Conservation (phyloP, 2,329 filamentous ascomycete species). For the Penicillium frequentans region DNA sequence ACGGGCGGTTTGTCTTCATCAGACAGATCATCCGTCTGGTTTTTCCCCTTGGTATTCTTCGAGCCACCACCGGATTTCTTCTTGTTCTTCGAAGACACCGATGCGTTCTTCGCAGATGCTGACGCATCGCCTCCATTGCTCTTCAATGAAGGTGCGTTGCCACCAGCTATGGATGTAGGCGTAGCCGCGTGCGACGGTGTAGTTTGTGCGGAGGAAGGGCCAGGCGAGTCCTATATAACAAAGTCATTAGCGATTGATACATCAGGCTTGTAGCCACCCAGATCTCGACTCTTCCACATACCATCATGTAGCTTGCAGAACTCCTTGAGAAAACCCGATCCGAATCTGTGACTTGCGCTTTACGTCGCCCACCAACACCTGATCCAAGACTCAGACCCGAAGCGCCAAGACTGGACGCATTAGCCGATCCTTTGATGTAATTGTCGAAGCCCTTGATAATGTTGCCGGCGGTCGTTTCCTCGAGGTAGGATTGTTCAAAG, state of each 20-base stretch:
- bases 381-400: constrained; percentile 33
- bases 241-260: not conserved
- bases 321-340: constrained; percentile 52
- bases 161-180: constrained; percentile 40
- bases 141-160: constrained; percentile 27
- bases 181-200: constrained; percentile 50
- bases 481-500: constrained; percentile 84
- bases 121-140: constrained; percentile 21
- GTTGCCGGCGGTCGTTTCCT: constrained; percentile 84
- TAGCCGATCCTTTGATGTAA: constrained; percentile 85
- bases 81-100: constrained; percentile 40
- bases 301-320: constrained; percentile 50
- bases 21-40: constrained; percentile 32
- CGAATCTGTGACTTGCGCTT: constrained; percentile 45
- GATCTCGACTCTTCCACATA: constrained; percentile 18
- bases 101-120: constrained; percentile 16
- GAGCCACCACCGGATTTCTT: constrained; percentile 39
- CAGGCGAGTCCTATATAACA: constrained; percentile 39
- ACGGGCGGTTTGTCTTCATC: constrained; percentile 41
- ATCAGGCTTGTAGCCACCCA: not conserved
- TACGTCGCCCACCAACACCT: constrained; percentile 36
- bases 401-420: constrained; percentile 42
- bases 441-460: constrained; percentile 98
- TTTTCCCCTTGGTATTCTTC: constrained; percentile 29
- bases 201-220: constrained; percentile 46